A percentile compares a stretch with the other conserved stretches of the same genome.
Evolutionary conservation across 2,329 filamentous ascomycete genomes (phyloP).

Genomic region (Xylariaceae sp.): DNA sequence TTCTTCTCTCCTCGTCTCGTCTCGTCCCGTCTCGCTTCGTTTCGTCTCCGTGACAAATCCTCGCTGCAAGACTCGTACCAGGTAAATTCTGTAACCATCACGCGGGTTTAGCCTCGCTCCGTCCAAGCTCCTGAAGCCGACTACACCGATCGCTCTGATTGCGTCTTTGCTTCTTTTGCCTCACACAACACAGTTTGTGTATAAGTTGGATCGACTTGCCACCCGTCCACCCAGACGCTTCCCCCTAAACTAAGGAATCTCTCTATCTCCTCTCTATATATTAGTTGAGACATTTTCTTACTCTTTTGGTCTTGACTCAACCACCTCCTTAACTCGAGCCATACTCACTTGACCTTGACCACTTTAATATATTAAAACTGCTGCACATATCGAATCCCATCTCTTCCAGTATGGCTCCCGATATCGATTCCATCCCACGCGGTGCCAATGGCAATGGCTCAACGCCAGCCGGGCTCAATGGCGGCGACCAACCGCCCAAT

Average conservation of each 20-base stretch:
- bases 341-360: not conserved
- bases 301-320: not conserved
- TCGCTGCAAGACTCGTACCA: not conserved
- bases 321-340: not conserved
- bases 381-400: conserved; percentile 4
- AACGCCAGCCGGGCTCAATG: conserved; percentile 16
- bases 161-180: not conserved
- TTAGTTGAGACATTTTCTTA: conserved; percentile 1
- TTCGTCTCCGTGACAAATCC: conserved; percentile 1
- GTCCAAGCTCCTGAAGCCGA: conserved; percentile 8
- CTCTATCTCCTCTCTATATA: not conserved
- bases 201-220: conserved; percentile 8
- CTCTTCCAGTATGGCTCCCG: conserved; percentile 52
- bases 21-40: not conserved
- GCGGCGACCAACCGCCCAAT: conserved; percentile 53
- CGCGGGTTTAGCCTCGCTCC: not conserved
- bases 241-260: conserved; percentile 1
- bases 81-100: not conserved
- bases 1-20: not conserved
- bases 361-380: not conserved
- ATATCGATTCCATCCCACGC: conserved; percentile 65
- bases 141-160: not conserved
- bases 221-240: not conserved
- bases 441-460: conserved; percentile 24
- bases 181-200: not conserved